Evolutionary conservation across 2,329 filamentous ascomycete genomes (phyloP).

Genomic region (Raffaelea arxii): DNA sequence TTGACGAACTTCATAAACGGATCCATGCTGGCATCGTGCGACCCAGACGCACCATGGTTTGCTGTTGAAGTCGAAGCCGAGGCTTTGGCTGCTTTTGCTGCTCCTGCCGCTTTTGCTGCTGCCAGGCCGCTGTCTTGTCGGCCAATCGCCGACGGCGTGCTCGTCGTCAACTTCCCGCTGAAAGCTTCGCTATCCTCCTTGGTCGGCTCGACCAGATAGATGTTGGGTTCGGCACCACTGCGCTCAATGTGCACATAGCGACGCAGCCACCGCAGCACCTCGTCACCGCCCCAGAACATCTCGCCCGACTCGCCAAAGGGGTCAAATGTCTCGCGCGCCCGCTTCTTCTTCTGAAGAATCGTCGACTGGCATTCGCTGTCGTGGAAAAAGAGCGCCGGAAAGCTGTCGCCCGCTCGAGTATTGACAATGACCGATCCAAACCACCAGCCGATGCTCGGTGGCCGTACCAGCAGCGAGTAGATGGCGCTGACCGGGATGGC

Average conservation of each 20-base stretch:
- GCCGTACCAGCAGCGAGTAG: conserved; percentile 81
- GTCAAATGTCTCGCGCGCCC: conserved; percentile 76
- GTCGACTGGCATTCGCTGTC: conserved; percentile 95
- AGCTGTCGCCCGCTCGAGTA: conserved; percentile 79
- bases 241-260: conserved; percentile 76
- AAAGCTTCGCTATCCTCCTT: conserved; percentile 73
- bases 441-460: conserved; percentile 96
- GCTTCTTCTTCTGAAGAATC: conserved; percentile 83
- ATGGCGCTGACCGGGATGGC: conserved; percentile 83
- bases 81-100: conserved; percentile 21
- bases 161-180: conserved; percentile 49
- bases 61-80: conserved; percentile 21
- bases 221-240: conserved; percentile 76
- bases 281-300: conserved; percentile 97
- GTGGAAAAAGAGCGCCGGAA: conserved; percentile 94
- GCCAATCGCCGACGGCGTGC: conserved; percentile 32
- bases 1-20: conserved; percentile 89
- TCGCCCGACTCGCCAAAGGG: conserved; percentile 77
- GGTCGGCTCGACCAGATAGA: conserved; percentile 82
- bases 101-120: conserved; percentile 26
- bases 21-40: conserved; percentile 69
- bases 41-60: neutral
- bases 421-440: conserved; percentile 95
- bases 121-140: conserved; percentile 23
- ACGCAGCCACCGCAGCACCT: conserved; percentile 83